phyloP scores from a whole-genome alignment of 257 asterid species.

The Ligustrum vulgare region DNA sequence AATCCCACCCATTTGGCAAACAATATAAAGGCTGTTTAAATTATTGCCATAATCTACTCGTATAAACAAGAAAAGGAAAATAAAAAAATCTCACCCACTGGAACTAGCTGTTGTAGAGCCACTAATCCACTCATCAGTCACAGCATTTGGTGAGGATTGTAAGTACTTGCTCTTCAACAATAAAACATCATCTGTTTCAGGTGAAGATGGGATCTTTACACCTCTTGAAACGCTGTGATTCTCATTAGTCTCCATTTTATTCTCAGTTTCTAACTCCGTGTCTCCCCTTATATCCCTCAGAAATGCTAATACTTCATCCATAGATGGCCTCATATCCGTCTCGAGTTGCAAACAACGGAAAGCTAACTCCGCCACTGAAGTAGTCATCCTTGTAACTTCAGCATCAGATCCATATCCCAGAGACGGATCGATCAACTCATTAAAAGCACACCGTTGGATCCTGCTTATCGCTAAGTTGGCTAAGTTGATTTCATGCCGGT shows the following conservation, averaged over 20 bases:
- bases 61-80: not conserved
- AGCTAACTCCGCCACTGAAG: slow-evolving; percentile 54
- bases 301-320: slow-evolving; percentile 43
- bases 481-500: slow-evolving; percentile 45
- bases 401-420: slow-evolving; percentile 40
- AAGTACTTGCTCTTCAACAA: slow-evolving; percentile 27
- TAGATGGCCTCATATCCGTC: slow-evolving; percentile 52
- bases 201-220: slow-evolving; percentile 18
- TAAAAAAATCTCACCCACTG: slow-evolving; percentile 17
- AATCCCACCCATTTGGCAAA: no score
- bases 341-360: slow-evolving; percentile 51
- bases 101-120: slow-evolving; percentile 31
- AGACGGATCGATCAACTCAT: slow-evolving; percentile 43
- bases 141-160: slow-evolving; percentile 37
- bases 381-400: slow-evolving; percentile 42
- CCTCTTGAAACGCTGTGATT: not conserved
- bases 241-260: slow-evolving; percentile 12
- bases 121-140: slow-evolving; percentile 40
- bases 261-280: slow-evolving; percentile 5
- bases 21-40: no score
- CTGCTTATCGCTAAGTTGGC: slow-evolving; percentile 43
- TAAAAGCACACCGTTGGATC: slow-evolving; percentile 40
- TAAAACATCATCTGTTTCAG: slow-evolving; percentile 38
- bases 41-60: no score
- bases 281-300: slow-evolving; percentile 31